Evolutionary conservation across 345 rosid genomes (phyloP), one percentile per base, ranked within the genome.

Genomic region (Carallia brachiata): DNA sequence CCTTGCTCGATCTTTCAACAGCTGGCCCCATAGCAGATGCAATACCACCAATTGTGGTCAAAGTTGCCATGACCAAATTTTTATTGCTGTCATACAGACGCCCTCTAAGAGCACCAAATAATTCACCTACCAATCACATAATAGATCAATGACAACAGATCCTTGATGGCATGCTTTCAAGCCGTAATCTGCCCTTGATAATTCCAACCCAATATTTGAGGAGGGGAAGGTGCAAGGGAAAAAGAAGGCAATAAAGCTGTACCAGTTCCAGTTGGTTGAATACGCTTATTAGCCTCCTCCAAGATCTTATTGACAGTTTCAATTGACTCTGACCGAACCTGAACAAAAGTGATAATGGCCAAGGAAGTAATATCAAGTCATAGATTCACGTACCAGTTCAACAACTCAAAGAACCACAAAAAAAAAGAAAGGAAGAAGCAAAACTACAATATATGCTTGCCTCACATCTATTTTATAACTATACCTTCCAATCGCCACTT

Each of bases 401-500:
- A 56, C 15, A 7, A 64, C 6, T 2, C 30, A 66, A 18, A 16
- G 47, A 18, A 64, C 23, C 23, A 23, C 23, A 34, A 40, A 32
- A 4, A 23, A 62, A 32, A 44, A 32, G 52, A 56, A 32, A 10
- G 52, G 23, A 23, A 23, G 23, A 23, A 23, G 23, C 23, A 23
- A 23, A 23, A 23, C 23, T 23, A 23, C 23, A 23, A 23, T 23
- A 23, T 23, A 23, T 23, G 23, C 23, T 23, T 23, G 23, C 23
- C 23, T 23, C 23, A 23, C 23, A 23, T 23, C 23, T 23, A 23
- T 23, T 23, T 23, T 23, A 39, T 7, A 39, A 37, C 54, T 58
- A 75, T 63, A 96, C 99, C 98, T 96, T 96, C 99, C 99, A 96
- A 75, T 92, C 97, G 74, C 89, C 77, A 84, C 96, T 96, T 83